Base-by-base conservation (phyloP, 2,329 filamentous ascomycete genomes). In the Stachybotrys elegans region DNA sequence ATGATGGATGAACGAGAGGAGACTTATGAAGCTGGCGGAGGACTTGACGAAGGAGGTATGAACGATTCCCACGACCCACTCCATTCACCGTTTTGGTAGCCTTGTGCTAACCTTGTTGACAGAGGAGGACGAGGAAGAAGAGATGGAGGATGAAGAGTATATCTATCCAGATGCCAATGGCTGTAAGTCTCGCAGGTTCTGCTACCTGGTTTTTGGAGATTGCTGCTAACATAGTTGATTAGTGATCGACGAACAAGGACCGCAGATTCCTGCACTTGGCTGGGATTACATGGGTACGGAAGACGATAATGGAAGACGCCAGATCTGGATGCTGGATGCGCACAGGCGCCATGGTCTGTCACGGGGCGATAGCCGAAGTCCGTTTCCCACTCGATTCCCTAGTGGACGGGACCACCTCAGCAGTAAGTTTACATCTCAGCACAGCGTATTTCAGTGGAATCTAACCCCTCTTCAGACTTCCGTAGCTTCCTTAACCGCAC, bases 141-240 rank as follows among this genome's bases (percentile, higher is more conserved):
- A 84, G 35, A 76, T 86, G 52, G 83, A 83, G 36, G 85, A 88
- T 41, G 79, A 81, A 17, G 77, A 82, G 43, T 81, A 81, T 55
- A 69, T 78, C 46, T 83, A 80, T 48, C 78, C 81, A 47, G 76
- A 79, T 20, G 74, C 75, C 23, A 79, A 76, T 61, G 71, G 75
- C 46, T 69, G 76, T 80, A 69, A 66, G 75, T 71, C 36, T 63
- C 70, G 14, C 64, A 69, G 40, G 67, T 76, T 53, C 68, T 70
- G 19, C 68, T 69, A 25, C 66, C 81, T 27, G 77, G 75, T n/a
- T 84, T n/a, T n/a, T n/a, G n/a, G n/a, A n/a, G n/a, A n/a, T n/a
- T n/a, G n/a, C n/a, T n/a, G n/a, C n/a, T n/a, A n/a, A n/a, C n/a
- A n/a, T n/a, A n/a, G n/a, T n/a, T n/a, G n/a, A n/a, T n/a, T n/a